Percentiles rank a stretch among this genome's conserved stretches.
Conservation (phyloP, 2,329 filamentous ascomycete species). For the Penicillium polonicum region DNA sequence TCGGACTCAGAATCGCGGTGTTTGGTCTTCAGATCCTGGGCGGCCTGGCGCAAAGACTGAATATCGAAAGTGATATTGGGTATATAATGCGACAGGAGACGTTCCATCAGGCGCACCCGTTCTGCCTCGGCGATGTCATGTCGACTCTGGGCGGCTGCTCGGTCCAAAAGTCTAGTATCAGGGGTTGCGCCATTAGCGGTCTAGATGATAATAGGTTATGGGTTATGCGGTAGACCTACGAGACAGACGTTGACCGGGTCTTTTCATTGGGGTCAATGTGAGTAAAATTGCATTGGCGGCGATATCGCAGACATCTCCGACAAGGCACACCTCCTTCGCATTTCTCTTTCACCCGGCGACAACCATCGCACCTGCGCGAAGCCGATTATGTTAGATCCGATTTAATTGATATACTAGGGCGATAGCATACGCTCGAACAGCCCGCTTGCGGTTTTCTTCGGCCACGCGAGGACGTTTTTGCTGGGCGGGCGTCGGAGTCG, state of each 20-base stretch:
- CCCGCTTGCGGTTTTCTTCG: slow-evolving; percentile 44
- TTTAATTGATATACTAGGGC: background rate
- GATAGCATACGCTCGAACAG: slow-evolving; percentile 40
- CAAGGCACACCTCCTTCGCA: slow-evolving; percentile 58
- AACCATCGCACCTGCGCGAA: slow-evolving; percentile 52
- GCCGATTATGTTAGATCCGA: slow-evolving; percentile 12
- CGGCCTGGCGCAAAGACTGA: slow-evolving; percentile 44
- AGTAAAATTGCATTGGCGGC: slow-evolving; percentile 52
- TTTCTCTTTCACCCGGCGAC: slow-evolving; percentile 57
- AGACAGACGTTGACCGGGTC: slow-evolving; percentile 32
- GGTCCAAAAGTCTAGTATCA: slow-evolving; percentile 29
- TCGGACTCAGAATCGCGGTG: slow-evolving; percentile 35
- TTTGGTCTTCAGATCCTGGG: slow-evolving; percentile 45
- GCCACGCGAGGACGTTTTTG: slow-evolving; percentile 43
- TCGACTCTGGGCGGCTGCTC: slow-evolving; percentile 31
- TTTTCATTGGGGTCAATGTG: slow-evolving; percentile 38
- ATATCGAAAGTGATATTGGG: slow-evolving; percentile 48
- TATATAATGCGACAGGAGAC: slow-evolving; percentile 49
- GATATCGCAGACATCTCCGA: slow-evolving; percentile 53
- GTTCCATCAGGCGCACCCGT: slow-evolving; percentile 47
- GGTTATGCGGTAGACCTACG: slow-evolving; percentile 26
- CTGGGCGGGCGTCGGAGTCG: slow-evolving; percentile 27
- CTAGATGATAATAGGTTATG: background rate
- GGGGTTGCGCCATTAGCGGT: slow-evolving; percentile 5
- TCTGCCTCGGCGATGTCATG: slow-evolving; percentile 39